These are phyloP conservation scores for Fusarium verrucosum DNA, from an alignment of 2,329 filamentous ascomycete species.

Conservation along the genomic window DNA sequence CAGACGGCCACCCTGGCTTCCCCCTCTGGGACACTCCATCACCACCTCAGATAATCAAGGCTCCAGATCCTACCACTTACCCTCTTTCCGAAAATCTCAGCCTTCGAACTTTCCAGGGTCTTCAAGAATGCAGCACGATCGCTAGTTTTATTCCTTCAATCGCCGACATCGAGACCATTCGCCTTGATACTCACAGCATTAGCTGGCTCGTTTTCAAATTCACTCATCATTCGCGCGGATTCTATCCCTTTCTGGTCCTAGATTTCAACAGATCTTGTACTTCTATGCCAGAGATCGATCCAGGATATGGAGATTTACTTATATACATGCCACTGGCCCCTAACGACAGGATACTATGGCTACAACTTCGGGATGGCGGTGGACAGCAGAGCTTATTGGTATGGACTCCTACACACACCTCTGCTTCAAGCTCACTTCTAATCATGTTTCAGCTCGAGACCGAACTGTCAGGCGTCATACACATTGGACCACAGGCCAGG, in stretches of 20 bases:
- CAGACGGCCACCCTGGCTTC: accelerated
- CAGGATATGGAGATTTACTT: too few species aligned
- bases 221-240: not conserved
- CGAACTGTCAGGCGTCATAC: not conserved
- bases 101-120: not conserved
- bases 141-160: too few species aligned
- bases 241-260: not conserved
- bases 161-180: not conserved
- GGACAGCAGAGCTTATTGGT: not conserved
- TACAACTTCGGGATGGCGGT: not conserved
- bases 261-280: not conserved
- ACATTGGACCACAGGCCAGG: not conserved
- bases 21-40: not conserved
- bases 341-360: not conserved
- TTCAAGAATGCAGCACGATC: not conserved
- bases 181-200: not conserved
- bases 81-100: too few species aligned
- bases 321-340: not conserved
- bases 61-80: too few species aligned
- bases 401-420: not conserved
- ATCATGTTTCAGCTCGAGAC: not conserved
- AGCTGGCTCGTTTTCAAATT: not conserved
- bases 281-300: not conserved
- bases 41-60: not conserved
- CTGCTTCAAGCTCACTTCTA: not conserved